A percentile compares a stretch with the other conserved stretches of the same genome.
phyloP scores from a whole-genome alignment of 1,139 yeast genomes.

The Groenewaldozyma auringiensis region DNA sequence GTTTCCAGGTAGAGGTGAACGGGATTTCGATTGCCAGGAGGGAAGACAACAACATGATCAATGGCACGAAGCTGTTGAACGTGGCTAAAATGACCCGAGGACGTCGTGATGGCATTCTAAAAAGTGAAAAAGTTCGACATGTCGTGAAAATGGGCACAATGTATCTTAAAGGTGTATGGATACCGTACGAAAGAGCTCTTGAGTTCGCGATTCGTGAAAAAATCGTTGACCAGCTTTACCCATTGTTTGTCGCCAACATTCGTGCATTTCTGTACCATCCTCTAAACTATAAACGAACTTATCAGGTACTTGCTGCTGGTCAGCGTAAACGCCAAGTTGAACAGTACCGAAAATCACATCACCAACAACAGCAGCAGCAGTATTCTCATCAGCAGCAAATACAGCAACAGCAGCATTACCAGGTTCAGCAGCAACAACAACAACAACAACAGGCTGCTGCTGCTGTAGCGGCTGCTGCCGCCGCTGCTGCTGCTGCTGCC shows the following conservation, averaged over 20 bases:
- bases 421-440: constrained; percentile 12
- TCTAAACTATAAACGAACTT: constrained; percentile 30
- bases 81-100: constrained; percentile 94
- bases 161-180: constrained; percentile 97
- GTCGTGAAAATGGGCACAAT: constrained; percentile 93
- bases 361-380: constrained; percentile 12
- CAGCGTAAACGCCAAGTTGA: constrained; percentile 26
- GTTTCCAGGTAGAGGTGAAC: constrained; percentile 90
- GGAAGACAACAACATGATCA: constrained; percentile 85
- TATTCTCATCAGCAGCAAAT: constrained; percentile 14
- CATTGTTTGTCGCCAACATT: constrained; percentile 80
- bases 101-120: constrained; percentile 78
- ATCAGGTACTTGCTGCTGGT: constrained; percentile 33
- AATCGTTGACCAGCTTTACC: constrained; percentile 64
- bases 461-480: constrained; percentile 1
- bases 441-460: constrained; percentile 7
- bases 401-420: constrained; percentile 10
- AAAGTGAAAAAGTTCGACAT: constrained; percentile 77
- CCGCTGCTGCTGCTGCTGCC: not conserved
- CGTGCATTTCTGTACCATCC: constrained; percentile 34
- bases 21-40: constrained; percentile 85
- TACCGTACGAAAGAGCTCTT: constrained; percentile 85
- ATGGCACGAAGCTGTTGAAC: constrained; percentile 84
- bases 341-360: constrained; percentile 18
- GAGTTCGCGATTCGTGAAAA: constrained; percentile 80